Conservation (phyloP, 371 early-diverging fungal species). For the Mortierella sp. region DNA sequence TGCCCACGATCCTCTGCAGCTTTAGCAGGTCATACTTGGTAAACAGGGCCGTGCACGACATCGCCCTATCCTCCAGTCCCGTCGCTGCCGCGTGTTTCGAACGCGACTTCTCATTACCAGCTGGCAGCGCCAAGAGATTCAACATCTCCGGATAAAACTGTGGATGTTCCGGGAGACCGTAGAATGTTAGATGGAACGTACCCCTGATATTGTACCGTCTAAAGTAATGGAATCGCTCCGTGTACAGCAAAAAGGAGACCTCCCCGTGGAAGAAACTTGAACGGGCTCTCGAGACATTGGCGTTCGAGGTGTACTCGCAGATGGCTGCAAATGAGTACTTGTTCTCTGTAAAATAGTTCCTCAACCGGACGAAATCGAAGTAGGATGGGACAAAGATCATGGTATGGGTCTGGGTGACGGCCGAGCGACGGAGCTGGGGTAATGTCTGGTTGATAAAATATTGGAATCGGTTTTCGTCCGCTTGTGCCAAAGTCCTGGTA, state of each 20-base stretch:
- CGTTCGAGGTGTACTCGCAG: constrained; percentile 78
- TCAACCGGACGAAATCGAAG: constrained; percentile 94
- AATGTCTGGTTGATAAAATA: constrained; percentile 78
- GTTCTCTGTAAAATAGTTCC: constrained; percentile 87
- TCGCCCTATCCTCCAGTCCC: constrained; percentile 51
- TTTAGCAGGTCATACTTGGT: constrained; percentile 87
- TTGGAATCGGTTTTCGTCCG: constrained; percentile 86
- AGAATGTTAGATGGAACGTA: constrained; percentile 88
- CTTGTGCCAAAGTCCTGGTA: constrained; percentile 64
- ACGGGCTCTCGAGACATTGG: constrained; percentile 83
- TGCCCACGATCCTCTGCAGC: constrained; percentile 92
- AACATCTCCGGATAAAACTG: constrained; percentile 92
- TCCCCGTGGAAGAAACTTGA: constrained; percentile 84
- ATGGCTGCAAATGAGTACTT: constrained; percentile 79
- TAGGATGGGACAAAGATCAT: constrained; percentile 95
- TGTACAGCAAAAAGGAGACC: constrained; percentile 81
- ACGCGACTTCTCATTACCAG: constrained; percentile 65
- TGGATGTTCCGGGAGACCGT: constrained; percentile 87
- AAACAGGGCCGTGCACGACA: constrained; percentile 80
- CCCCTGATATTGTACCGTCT: constrained; percentile 89
- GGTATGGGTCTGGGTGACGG: constrained; percentile 74
- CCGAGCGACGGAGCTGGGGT: constrained; percentile 69
- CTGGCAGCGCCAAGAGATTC: constrained; percentile 68
- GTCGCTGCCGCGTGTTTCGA: constrained; percentile 51
- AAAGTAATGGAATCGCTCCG: constrained; percentile 97